Percentiles rank a stretch among this genome's conserved stretches.
These are phyloP conservation scores for Zizania palustris DNA, from an alignment of 202 grass and related monocot species.

Conservation along the genomic window DNA sequence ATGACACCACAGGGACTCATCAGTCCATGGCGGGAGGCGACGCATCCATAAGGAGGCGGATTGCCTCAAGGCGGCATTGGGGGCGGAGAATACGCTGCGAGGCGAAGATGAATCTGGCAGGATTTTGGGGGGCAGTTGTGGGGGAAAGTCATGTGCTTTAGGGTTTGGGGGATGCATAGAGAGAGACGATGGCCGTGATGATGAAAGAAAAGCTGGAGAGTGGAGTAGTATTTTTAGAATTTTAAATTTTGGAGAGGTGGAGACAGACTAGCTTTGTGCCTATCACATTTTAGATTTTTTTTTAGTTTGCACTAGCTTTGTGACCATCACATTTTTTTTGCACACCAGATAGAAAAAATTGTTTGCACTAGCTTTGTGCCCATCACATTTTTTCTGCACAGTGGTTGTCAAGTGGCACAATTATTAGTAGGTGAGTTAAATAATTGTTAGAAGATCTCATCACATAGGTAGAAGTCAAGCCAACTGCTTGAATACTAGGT, in stretches of 20 bases:
- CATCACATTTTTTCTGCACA: no score
- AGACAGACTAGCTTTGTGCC: neutral
- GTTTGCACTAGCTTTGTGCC: no score
- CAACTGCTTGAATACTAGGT: conserved; percentile 26
- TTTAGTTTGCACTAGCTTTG: no score
- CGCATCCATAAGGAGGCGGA: neutral
- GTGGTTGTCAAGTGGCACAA: no score
- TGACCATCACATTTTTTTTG: no score
- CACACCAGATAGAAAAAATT: no score
- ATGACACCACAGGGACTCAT: neutral
- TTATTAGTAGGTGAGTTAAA: conserved; percentile 33
- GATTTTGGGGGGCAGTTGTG: conserved; percentile 37
- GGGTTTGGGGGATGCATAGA: conserved; percentile 45
- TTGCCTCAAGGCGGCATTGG: conserved; percentile 2
- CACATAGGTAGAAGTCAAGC: conserved; percentile 44
- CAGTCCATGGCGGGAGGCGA: conserved; percentile 22
- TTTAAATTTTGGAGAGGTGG: neutral
- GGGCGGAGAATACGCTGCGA: neutral
- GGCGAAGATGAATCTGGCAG: neutral
- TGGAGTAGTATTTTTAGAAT: no score
- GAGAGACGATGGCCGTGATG: no score
- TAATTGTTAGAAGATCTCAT: conserved; percentile 37
- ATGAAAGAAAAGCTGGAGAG: no score
- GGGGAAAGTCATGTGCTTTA: conserved; percentile 43
- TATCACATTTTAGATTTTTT: no score